Evolutionary conservation across 2,329 filamentous ascomycete species (phyloP).

Genomic region (Cladosporium velox): DNA sequence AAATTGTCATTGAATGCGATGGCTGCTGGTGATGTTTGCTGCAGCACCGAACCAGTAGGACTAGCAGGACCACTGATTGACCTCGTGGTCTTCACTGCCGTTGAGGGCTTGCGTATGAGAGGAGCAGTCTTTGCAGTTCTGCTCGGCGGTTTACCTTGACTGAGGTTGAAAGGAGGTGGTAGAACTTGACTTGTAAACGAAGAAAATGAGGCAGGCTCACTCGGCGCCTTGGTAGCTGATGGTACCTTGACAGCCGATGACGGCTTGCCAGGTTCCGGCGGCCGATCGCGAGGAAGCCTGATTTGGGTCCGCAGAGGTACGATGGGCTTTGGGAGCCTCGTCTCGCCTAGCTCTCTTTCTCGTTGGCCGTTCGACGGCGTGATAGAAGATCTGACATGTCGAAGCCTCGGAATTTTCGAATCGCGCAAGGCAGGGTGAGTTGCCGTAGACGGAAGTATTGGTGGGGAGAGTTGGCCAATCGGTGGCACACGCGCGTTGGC

Average conservation of each 20-base stretch:
- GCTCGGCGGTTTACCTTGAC: background rate
- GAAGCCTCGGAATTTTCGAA: slow-evolving; percentile 7
- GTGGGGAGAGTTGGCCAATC: background rate
- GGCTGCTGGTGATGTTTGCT: background rate
- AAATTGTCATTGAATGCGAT: background rate
- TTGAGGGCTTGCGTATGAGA: background rate
- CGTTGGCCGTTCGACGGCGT: background rate
- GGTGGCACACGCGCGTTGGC: background rate
- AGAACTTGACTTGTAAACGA: background rate
- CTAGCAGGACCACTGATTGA: background rate
- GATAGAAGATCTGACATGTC: background rate
- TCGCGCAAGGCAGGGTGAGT: slow-evolving; percentile 4
- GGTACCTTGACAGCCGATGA: background rate
- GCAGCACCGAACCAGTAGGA: background rate
- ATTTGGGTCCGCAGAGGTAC: background rate
- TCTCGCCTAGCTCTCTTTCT: background rate
- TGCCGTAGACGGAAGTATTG: background rate
- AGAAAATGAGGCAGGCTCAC: background rate
- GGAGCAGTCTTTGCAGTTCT: background rate
- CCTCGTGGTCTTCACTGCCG: background rate
- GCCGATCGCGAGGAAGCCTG: background rate
- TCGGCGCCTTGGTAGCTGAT: background rate
- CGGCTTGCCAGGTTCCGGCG: background rate
- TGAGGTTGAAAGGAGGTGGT: background rate
- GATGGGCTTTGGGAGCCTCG: background rate